A percentile compares a stretch with the other conserved stretches of the same genome.
Evolutionary conservation across 768 basidiomycete genomes (phyloP).

Genomic region (Rickenella mellea): DNA sequence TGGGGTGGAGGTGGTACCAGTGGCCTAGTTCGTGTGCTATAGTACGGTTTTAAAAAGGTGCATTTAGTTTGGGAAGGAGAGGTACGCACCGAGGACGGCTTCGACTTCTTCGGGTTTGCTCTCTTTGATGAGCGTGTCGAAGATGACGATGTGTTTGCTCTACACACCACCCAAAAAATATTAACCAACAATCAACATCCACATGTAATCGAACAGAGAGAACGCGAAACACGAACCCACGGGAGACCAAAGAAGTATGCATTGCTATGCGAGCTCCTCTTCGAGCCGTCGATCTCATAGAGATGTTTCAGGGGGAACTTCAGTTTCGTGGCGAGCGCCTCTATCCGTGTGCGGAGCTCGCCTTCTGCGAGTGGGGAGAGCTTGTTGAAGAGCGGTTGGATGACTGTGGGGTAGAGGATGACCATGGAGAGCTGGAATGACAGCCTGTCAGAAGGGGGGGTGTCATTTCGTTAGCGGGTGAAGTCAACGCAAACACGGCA

Average conservation of each 20-base stretch:
- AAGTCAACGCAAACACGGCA: too few species aligned
- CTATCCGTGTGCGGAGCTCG: slow-evolving; percentile 69
- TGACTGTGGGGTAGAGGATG: slow-evolving; percentile 72
- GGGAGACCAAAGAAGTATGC: slow-evolving; percentile 99
- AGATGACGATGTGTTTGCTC: slow-evolving; percentile 95
- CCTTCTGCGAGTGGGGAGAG: slow-evolving; percentile 77
- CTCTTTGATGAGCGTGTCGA: slow-evolving; percentile 92
- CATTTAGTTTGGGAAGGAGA: too few species aligned
- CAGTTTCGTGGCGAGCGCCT: slow-evolving; percentile 67
- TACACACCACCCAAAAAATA: too few species aligned
- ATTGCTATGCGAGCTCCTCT: slow-evolving; percentile 90
- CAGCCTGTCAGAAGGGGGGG: slow-evolving; percentile 48
- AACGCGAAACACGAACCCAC: slow-evolving; percentile 58
- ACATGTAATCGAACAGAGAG: too few species aligned
- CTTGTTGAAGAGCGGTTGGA: slow-evolving; percentile 97
- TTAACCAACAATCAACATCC: too few species aligned
- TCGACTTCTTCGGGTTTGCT: slow-evolving; percentile 88
- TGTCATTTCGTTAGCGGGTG: slow-evolving; percentile 1
- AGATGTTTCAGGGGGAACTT: slow-evolving; percentile 91
- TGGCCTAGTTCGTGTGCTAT: slow-evolving; percentile 96
- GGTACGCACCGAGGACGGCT: too few species aligned
- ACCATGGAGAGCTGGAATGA: slow-evolving; percentile 80
- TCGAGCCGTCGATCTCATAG: slow-evolving; percentile 96
- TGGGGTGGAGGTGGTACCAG: slow-evolving; percentile 89
- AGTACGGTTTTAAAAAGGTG: too few species aligned